Evolutionary conservation across 257 asterid genomes (phyloP).

Genomic region (Coffea eugenioides): DNA sequence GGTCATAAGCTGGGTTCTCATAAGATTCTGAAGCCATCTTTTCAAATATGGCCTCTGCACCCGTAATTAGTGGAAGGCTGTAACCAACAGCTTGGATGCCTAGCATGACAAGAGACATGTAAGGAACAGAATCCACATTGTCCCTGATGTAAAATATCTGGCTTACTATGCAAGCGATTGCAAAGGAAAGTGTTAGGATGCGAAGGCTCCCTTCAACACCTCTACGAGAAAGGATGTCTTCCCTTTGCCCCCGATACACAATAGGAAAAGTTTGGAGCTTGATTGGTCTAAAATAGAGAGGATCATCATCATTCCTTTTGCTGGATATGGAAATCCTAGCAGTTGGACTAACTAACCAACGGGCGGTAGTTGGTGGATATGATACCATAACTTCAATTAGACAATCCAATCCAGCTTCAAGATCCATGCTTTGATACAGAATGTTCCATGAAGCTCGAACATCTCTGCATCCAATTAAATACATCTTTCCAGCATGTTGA

Average conservation of each 20-base stretch:
- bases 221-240: constrained; percentile 79
- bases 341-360: constrained; percentile 74
- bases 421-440: constrained; percentile 74
- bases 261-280: constrained; percentile 72
- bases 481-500: constrained; percentile 72
- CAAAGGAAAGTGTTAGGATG: constrained; percentile 53
- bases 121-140: constrained; percentile 53
- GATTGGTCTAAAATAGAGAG: constrained; percentile 54
- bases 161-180: constrained; percentile 63
- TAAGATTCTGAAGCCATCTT: constrained; percentile 42
- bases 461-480: constrained; percentile 79
- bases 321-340: constrained; percentile 58
- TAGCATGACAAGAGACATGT: constrained; percentile 69
- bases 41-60: constrained; percentile 60
- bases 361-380: constrained; percentile 72
- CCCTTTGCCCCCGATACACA: constrained; percentile 78
- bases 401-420: constrained; percentile 79
- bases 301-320: constrained; percentile 69
- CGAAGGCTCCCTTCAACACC: constrained; percentile 75
- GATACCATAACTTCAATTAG: constrained; percentile 54
- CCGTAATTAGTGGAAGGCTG: constrained; percentile 61
- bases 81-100: constrained; percentile 79
- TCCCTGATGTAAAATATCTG: constrained; percentile 56
- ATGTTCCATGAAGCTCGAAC: constrained; percentile 79
- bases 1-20: constrained; percentile 43